These are phyloP conservation scores for Carex pumila DNA, from an alignment of 176 grass and related monocot genomes.

Conservation along the genomic window DNA sequence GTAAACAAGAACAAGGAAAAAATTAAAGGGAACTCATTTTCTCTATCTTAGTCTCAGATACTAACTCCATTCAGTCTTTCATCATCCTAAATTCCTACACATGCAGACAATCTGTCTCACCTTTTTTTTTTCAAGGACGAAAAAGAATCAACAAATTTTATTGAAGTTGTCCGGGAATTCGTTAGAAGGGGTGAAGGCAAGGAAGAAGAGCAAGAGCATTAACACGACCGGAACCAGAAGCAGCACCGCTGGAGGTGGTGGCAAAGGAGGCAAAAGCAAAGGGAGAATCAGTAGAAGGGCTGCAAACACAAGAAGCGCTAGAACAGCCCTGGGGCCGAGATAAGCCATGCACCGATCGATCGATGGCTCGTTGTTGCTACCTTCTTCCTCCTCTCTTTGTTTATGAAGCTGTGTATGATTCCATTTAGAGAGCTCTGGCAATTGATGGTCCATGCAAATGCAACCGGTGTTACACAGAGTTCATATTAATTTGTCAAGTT, in stretches of 20 bases:
- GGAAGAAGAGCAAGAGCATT: slow-evolving; percentile 16
- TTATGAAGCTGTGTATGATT: background rate
- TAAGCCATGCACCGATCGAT: slow-evolving; percentile 9
- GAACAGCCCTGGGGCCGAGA: background rate
- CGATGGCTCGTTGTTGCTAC: background rate
- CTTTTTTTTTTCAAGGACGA: background rate
- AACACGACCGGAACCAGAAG: slow-evolving; percentile 19
- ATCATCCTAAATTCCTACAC: background rate
- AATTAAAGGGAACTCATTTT: background rate
- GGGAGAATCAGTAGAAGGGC: slow-evolving; percentile 12
- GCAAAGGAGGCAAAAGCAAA: slow-evolving; percentile 17
- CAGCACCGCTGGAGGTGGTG: slow-evolving; percentile 14
- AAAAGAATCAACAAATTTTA: too few relatives aligned
- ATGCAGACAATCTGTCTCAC: background rate
- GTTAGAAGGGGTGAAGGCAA: background rate
- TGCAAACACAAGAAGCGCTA: background rate
- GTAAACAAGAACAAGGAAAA: background rate
- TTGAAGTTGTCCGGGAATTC: background rate
- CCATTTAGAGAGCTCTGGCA: slow-evolving; percentile 6
- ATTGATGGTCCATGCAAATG: background rate
- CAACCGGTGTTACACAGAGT: background rate
- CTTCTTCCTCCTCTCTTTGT: background rate
- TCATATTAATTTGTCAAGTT: background rate
- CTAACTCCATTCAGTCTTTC: background rate
- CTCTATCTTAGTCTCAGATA: background rate